Base-by-base conservation (phyloP, 2,329 filamentous ascomycete genomes). In the Aspergillus ochraceus region DNA sequence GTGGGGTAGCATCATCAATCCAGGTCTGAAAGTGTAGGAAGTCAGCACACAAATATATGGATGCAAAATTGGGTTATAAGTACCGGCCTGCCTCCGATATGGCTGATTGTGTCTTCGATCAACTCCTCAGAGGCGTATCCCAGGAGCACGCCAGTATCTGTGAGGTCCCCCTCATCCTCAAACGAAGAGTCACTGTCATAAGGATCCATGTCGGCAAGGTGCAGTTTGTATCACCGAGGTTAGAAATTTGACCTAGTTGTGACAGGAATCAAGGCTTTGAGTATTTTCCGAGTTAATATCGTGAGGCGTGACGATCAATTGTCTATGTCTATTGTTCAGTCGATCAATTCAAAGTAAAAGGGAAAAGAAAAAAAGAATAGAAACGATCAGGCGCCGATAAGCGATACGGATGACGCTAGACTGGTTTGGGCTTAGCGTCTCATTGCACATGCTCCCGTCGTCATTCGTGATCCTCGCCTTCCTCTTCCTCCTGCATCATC, bases 171-270 rank as follows among this genome's bases (percentile, higher is more conserved):
- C 14, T 87, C 83, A 58, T 87, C 88, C 49, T 86, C 90, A 42
- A 81, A 79, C 29, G 91, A 94, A 1, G 89, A 92, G 69, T 97
- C 93, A 73, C 91, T 96, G 68, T 97, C 92, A 79, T 96, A 96
- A 17, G 86, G 82, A 59, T 88, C 83, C 90, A 92, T 93, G 61
- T 69, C 53, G 58, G 32, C n/a, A 24, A 3, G 29, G 24, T 30
- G 22, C 24, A 20, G 36, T 49, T 55, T 36, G 49, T 49, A 24
- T 47, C 19, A 47, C 45, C 19, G 20, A 9, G 22, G 6, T 12
- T 20, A 4, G 9, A 8, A 22, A 22, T 6, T 20, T 24, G 22
- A 9, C 12, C 45, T 22, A 5, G 22, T 11, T 12, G 45, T 47
- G 45, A 22, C 3, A 47, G 20, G 20, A 20, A 14, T 20, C 8